These are phyloP conservation scores for Tetrahymena borealis DNA, from an alignment of 73 alveolate genomes.

Conservation along the genomic window DNA sequence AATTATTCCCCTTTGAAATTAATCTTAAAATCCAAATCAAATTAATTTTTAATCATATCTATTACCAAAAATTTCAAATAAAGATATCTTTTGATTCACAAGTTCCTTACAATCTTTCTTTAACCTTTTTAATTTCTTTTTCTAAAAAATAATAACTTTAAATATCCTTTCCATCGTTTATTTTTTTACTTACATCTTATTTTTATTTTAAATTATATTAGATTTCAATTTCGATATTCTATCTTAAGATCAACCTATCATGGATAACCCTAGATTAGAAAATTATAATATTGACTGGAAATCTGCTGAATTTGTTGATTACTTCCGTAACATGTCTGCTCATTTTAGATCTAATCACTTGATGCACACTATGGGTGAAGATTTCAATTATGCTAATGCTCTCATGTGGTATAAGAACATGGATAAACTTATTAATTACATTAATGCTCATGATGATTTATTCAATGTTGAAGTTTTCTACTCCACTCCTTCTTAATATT, in stretches of 20 bases:
- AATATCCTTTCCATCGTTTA: too few species aligned
- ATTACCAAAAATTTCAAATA: too few species aligned
- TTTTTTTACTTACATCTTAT: too few species aligned
- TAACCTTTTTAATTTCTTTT: too few species aligned
- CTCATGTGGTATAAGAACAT: slow-evolving; percentile 50
- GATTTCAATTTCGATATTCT: not conserved
- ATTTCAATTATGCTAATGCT: slow-evolving; percentile 67
- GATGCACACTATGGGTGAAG: slow-evolving; percentile 70
- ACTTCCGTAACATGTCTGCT: slow-evolving; percentile 35
- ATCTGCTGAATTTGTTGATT: slow-evolving; percentile 52
- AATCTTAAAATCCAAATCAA: too few species aligned
- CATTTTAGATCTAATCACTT: slow-evolving; percentile 56
- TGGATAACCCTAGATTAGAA: slow-evolving; percentile 32
- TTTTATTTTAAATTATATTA: too few species aligned
- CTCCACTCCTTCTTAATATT: slow-evolving; percentile 68
- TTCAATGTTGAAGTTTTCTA: slow-evolving; percentile 42
- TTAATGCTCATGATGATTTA: slow-evolving; percentile 36
- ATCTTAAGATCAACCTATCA: slow-evolving; percentile 11
- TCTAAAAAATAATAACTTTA: too few species aligned
- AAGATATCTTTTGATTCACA: too few species aligned
- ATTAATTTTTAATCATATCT: too few species aligned
- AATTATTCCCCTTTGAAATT: too few species aligned
- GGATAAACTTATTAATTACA: slow-evolving; percentile 61
- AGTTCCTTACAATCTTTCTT: too few species aligned
- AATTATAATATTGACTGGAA: slow-evolving; percentile 27